Percentiles rank a stretch among this genome's conserved stretches.
These are phyloP conservation scores for Ogataea kodamae DNA, from an alignment of 805 yeast species.

Conservation along the genomic window DNA sequence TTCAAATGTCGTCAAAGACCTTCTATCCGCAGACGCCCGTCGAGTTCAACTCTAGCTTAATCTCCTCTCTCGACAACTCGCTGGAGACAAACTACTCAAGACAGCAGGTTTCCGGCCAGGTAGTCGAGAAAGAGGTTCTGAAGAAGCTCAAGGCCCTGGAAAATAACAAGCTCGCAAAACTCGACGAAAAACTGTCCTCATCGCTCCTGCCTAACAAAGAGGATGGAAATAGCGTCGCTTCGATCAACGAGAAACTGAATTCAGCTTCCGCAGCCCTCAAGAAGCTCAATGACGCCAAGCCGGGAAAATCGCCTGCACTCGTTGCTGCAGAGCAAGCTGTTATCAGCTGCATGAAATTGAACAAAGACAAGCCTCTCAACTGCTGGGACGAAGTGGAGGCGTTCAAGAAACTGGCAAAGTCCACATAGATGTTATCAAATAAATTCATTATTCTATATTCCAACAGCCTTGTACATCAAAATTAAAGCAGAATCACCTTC, in stretches of 20 bases:
- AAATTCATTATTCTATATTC: slow-evolving; percentile 28
- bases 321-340: slow-evolving; percentile 48
- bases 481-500: slow-evolving; percentile 95
- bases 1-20: slow-evolving; percentile 43
- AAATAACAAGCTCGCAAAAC: slow-evolving; percentile 45
- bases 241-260: slow-evolving; percentile 33
- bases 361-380: slow-evolving; percentile 63
- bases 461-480: slow-evolving; percentile 79
- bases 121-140: slow-evolving; percentile 61
- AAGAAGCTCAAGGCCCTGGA: slow-evolving; percentile 54
- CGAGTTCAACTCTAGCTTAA: slow-evolving; percentile 60
- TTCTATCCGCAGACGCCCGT: slow-evolving; percentile 66
- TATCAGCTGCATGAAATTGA: slow-evolving; percentile 56
- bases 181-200: slow-evolving; percentile 47
- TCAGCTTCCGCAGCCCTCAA: slow-evolving; percentile 34
- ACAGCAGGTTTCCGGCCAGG: slow-evolving; percentile 63
- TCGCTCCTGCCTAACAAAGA: slow-evolving; percentile 38
- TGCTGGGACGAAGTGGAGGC: slow-evolving; percentile 79
- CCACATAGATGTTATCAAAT: slow-evolving; percentile 4
- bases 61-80: slow-evolving; percentile 54
- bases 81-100: slow-evolving; percentile 70
- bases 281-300: slow-evolving; percentile 29
- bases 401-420: slow-evolving; percentile 55
- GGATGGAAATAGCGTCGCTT: slow-evolving; percentile 19
- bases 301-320: slow-evolving; percentile 38